Evolutionary conservation across 257 asterid genomes (phyloP), one percentile per base, ranked within the genome.

Genomic region (Nicotiana undulata): DNA sequence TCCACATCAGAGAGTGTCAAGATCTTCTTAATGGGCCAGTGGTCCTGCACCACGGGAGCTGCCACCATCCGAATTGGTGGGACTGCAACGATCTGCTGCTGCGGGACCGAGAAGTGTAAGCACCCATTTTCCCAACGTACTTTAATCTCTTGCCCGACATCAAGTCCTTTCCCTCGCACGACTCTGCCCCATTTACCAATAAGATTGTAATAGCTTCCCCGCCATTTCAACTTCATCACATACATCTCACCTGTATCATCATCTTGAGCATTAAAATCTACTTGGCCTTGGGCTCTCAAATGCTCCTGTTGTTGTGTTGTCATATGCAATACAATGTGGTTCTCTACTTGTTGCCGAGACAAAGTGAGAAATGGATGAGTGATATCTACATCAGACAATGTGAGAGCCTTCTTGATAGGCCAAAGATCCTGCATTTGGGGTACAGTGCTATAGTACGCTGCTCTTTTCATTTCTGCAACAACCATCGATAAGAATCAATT

Each of bases 151-250:
- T 93, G 94, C 80, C 97, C 97, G 49, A 85, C 97, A 70, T 88
- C 93, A 61, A 93, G 97, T 37, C 92, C 91, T 87, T 93, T 93
- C 51, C 89, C 89, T 15, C 97, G 90, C 28, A 93, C 92, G 67
- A 93, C 88, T 84, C 90, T 91, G 3, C 96, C 97, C 97, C 97
- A 92, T 81, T 88, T 92, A 0, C 97, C 97, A 84, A 92, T 92
- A 82, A 92, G 91, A 87, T 92, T 92, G 83, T 89, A 92, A 64
- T 92, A 92, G 85, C 97, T 92, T 83, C 97, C 97, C 46, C 97
- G 90, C 97, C 97, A 92, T 85, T 92, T 91, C 83, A 91, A 75
- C 86, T 92, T 92, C 97, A 92, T 92, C 65, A 81, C 63, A 79
- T 87, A 88, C 86, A 83, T 83, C 82, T 91, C 94, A 46, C 96